A percentile compares a stretch with the other conserved stretches of the same genome.
Evolutionary conservation across 2,329 filamentous ascomycete genomes (phyloP).

Genomic region (Conoideocrella luteorostrata): DNA sequence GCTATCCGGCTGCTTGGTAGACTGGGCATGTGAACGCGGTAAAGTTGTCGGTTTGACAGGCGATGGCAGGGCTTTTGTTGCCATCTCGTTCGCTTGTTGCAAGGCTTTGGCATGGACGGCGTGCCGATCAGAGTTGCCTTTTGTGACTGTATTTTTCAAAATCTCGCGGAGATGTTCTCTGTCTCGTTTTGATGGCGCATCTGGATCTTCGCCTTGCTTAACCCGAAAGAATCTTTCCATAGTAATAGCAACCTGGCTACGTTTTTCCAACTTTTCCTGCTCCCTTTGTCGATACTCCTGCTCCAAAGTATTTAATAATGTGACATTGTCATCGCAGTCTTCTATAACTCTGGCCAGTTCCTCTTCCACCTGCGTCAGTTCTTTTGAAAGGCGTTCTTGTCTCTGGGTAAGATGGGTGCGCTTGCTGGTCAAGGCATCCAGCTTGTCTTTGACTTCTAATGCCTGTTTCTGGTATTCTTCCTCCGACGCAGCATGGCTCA

Average conservation of each 20-base stretch:
- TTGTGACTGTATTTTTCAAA: background rate
- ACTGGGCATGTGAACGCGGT: too few relatives aligned
- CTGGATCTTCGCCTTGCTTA: slow-evolving; percentile 20
- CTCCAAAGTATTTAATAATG: slow-evolving; percentile 27
- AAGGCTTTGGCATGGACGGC: slow-evolving; percentile 6
- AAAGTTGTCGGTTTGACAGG: background rate
- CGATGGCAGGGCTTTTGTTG: slow-evolving; percentile 6
- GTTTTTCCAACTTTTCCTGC: slow-evolving; percentile 20
- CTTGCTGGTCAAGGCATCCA: slow-evolving; percentile 22
- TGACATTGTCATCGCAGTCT: slow-evolving; percentile 24
- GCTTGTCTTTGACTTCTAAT: slow-evolving; percentile 21
- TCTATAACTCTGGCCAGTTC: slow-evolving; percentile 26
- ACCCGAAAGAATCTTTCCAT: slow-evolving; percentile 29
- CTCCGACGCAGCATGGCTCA: slow-evolving; percentile 17
- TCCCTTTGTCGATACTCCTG: slow-evolving; percentile 24
- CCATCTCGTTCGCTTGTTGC: slow-evolving; percentile 4
- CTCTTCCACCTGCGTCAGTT: slow-evolving; percentile 30
- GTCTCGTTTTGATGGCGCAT: slow-evolving; percentile 12
- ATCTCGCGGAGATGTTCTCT: slow-evolving; percentile 11
- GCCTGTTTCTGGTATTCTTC: slow-evolving; percentile 19
- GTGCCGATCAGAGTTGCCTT: background rate
- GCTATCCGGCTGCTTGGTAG: slow-evolving; percentile 11
- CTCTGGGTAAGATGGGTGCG: slow-evolving; percentile 21
- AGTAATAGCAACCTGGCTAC: slow-evolving; percentile 20
- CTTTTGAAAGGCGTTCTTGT: slow-evolving; percentile 21